These are phyloP conservation scores for Scorias spongiosa DNA, from an alignment of 2,329 filamentous ascomycete genomes.

Conservation along the genomic window DNA sequence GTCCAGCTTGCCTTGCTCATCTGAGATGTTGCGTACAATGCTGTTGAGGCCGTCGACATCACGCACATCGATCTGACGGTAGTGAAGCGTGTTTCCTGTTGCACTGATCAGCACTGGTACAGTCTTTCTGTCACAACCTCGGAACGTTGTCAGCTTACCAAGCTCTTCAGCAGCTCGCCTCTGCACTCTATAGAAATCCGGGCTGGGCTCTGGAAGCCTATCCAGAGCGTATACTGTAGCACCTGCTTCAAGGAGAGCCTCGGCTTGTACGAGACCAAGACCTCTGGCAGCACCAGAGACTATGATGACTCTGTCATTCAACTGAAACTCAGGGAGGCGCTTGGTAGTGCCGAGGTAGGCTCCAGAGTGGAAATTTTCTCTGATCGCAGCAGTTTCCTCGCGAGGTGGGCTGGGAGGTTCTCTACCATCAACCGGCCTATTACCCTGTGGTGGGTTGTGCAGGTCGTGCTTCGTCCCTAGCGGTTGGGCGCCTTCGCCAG, in stretches of 20 bases:
- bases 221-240: conserved; percentile 57
- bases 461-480: conserved; percentile 12
- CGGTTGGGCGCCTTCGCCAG: not conserved
- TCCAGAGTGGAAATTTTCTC: conserved; percentile 16
- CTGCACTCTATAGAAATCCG: conserved; percentile 51
- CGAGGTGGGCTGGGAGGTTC: conserved; percentile 16
- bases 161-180: conserved; percentile 48
- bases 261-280: conserved; percentile 57
- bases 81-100: conserved; percentile 44
- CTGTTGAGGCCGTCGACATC: conserved; percentile 52
- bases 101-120: not conserved
- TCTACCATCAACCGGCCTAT: conserved; percentile 15
- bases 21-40: conserved; percentile 53
- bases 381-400: conserved; percentile 17
- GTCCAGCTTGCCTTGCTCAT: conserved; percentile 57
- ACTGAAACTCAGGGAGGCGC: conserved; percentile 56
- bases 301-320: conserved; percentile 54
- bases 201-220: conserved; percentile 40
- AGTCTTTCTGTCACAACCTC: not conserved
- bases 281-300: conserved; percentile 60
- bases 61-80: conserved; percentile 67
- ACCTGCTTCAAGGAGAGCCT: conserved; percentile 60
- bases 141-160: conserved; percentile 19
- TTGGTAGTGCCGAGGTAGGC: conserved; percentile 22
- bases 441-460: conserved; percentile 16